Base-by-base conservation (phyloP, 2,329 filamentous ascomycete species). In the Paraconiothyrium brasiliense region DNA sequence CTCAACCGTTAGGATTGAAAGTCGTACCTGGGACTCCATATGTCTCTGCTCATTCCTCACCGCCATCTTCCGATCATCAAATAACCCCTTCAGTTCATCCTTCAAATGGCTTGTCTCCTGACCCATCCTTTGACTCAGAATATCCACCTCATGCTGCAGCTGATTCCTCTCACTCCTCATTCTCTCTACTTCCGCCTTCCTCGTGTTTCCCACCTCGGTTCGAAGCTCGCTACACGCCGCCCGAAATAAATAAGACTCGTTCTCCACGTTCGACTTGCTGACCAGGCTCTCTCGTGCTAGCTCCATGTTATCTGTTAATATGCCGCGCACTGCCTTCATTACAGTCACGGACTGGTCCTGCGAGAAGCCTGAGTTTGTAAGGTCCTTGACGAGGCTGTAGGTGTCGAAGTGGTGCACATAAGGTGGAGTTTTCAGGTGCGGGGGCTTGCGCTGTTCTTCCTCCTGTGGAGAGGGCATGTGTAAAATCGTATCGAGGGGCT, bases 381-480 rank as follows among this genome's bases (percentile, higher is more conserved):
- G 87, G 70, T 92, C 88, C 73, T 91, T 90, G 16, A 98, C 95
- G 5, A 98, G 86, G 14, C 89, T 90, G 79, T 95, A 99, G 27
- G 90, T 97, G 80, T 99, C 94, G 79, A 99, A 99, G 80, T 98
- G 93, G 81, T 99, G 95, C 37, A 97, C 89, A 75, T 97, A 96
- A 1, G 90, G 91, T 8, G 92, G 87, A 0, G 92, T 86, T 51
- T 88, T 84, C 74, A 91, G 86, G 75, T 93, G 89, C 4, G 90
- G 90, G 24, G 87, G 85, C 67, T 85, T 85, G 51, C 81, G 78
- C 30, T 82, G 72, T 56, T 78, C 72, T 56, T 78, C 74, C 56
- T 78, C 71, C 10, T 71, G 66, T 1, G 77, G 76, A 1, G 77
- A 74, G 10, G 79, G 78, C 70, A 81, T 80, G 59, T 80, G 75